phyloP scores from a whole-genome alignment of 2,329 filamentous ascomycete species.

The Chaetomium sp. region DNA sequence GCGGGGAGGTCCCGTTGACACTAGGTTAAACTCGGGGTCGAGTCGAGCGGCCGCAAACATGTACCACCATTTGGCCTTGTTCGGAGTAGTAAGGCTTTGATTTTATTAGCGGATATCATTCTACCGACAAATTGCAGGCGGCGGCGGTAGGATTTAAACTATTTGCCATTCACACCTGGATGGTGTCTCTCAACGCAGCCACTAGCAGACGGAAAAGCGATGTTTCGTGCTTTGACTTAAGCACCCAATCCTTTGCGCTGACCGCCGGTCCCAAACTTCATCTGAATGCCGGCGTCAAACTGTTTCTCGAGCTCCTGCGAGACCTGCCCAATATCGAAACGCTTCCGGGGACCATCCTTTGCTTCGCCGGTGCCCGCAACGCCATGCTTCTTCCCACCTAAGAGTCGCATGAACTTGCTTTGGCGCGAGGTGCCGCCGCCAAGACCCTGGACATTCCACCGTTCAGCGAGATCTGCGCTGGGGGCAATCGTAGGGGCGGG shows the following conservation, averaged over 20 bases:
- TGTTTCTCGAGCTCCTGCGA: conserved; percentile 59
- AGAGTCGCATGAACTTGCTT: conserved; percentile 58
- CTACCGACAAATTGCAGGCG: conserved; percentile 1
- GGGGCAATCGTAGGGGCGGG: conserved; percentile 29
- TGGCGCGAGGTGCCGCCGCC: conserved; percentile 55
- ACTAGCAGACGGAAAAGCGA: neutral
- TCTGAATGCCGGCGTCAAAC: conserved; percentile 58
- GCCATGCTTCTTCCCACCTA: conserved; percentile 55
- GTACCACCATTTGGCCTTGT: conserved; percentile 18
- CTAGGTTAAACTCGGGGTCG: neutral
- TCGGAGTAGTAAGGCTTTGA: neutral
- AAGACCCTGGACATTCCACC: conserved; percentile 57
- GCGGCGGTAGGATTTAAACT: neutral
- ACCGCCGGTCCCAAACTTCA: conserved; percentile 55
- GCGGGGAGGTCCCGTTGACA: neutral
- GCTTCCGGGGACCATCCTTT: conserved; percentile 35
- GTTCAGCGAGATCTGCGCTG: conserved; percentile 40
- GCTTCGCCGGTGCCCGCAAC: conserved; percentile 24
- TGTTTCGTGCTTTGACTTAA: conserved; percentile 35
- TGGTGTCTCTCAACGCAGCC: neutral
- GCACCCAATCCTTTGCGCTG: conserved; percentile 58
- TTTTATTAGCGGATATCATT: conserved; percentile 24
- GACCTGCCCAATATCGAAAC: conserved; percentile 44
- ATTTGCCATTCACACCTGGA: conserved; percentile 10
- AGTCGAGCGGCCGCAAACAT: neutral